Base-by-base conservation (phyloP, 176 grass and related monocot species). In the Calamus simplicifolius region DNA sequence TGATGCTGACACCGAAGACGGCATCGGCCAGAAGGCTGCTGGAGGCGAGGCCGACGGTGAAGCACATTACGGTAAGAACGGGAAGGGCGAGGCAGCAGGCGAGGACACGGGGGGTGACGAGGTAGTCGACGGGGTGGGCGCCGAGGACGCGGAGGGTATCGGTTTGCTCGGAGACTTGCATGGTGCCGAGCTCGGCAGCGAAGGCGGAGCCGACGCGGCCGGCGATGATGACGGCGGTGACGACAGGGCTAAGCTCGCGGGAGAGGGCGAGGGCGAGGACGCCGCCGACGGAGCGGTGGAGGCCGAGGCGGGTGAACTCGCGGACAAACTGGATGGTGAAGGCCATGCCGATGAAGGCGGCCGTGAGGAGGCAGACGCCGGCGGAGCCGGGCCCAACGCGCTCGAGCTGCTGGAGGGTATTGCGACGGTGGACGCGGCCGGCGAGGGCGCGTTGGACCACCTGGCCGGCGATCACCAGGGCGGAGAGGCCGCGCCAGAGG, bases 291-390 rank as follows among this genome's bases (percentile, higher is more conserved):
- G 93, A 98, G 52, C 87, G 87, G 73, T 98, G 87, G 61, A 98
- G 84, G 15, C 93, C 93, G 38, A 98, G 93, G 66, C 93, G 81
- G 18, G 93, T 98, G 81, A 98, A 98, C 73, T 98, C 93, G 76
- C 93, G 85, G 66, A 98, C 93, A 73, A 98, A 98, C 81, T 92
- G 88, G 79, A 98, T 98, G 67, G 93, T 98, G 88, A 92, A 98
- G 49, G 93, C 93, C 93, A 98, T 98, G 69, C 93, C 93, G 29
- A 98, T 84, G 65, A 98, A 98, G 48, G 93, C 56, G 21, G 93
- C 87, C 25, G 93, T 98, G 59, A 98, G 84, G 55, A 98, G 84
- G 6, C 88, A 65, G 43, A 98, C 93, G n/a, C 93, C 93, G 6
- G 84, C 66, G 73, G 87, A 92, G 38, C 76, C 78, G 8, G 93